These are phyloP conservation scores for Serendipita sp. DNA, from an alignment of 1,284 basidiomycete genomes.

Conservation along the genomic window DNA sequence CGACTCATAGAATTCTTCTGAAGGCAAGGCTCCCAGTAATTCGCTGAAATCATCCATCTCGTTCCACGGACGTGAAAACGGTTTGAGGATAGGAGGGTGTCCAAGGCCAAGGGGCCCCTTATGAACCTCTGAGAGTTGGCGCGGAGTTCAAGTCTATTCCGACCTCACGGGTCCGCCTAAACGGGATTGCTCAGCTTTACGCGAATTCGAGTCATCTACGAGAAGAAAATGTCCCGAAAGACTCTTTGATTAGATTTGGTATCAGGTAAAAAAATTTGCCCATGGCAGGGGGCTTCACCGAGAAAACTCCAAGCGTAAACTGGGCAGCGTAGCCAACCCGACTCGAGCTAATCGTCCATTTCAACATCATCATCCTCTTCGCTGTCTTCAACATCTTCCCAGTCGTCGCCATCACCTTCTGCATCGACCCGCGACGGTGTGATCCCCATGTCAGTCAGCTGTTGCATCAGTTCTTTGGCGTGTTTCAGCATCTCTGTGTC, in stretches of 20 bases:
- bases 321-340: no score
- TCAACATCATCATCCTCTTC: slow-evolving; percentile 42
- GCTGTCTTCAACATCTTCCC: slow-evolving; percentile 18
- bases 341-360: slow-evolving; percentile 27
- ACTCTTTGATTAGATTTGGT: no score
- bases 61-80: not conserved
- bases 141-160: no score
- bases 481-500: slow-evolving; percentile 73
- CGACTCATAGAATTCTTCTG: not conserved
- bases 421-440: slow-evolving; percentile 44
- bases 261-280: not conserved
- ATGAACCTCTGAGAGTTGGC: no score
- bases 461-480: slow-evolving; percentile 55
- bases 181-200: no score
- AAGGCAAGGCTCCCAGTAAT: not conserved
- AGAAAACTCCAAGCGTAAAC: no score
- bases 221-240: no score
- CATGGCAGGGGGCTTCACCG: not conserved
- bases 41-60: not conserved
- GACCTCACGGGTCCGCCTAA: no score
- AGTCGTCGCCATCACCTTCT: slow-evolving; percentile 31
- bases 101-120: no score
- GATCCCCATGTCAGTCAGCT: slow-evolving; percentile 57
- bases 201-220: no score
- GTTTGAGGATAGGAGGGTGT: no score